Evolutionary conservation across 2,329 filamentous ascomycete genomes (phyloP), one percentile per base, ranked within the genome.

Genomic region (Fusarium sp.): DNA sequence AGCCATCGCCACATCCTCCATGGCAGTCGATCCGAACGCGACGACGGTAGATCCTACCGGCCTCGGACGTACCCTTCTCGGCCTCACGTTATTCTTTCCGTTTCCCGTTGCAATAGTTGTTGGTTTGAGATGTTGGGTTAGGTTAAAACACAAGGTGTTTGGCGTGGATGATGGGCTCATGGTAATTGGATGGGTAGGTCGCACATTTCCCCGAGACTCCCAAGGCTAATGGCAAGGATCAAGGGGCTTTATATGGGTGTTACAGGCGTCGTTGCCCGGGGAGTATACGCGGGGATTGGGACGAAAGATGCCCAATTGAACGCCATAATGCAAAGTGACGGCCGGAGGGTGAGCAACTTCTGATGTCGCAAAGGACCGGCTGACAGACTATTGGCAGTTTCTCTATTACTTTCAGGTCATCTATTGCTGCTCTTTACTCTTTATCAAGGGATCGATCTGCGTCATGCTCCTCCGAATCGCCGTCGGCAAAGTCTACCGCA

Each of bases 381-480:
- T 57, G 20, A 57, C 54, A 23, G 3, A 8, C 8, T 9, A n/a
- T 54, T 20, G 23, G 16, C 23, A 58, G 56, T 58, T 27, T 27
- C 56, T 58, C 56, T 68, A 56, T 23, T 65, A 30, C 39, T 68
- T 68, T 5, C 66, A 68, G 45, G 48, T 59, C 41, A 54, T 37
- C 9, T 68, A 68, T 11, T 68, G 61, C 43, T 60, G 43, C n/a
- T 68, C 66, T 1, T 37, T 68, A 18, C 18, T 68, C 1, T 65
- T 65, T 11, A 64, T 68, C 30, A 68, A 68, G 27, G 61, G 66
- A 4, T 52, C 66, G 1, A 65, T 68, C 34, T 68, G 66, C 54
- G 54, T 54, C 20, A 58, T 45, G n/a, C 43, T 68, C n/a, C 61
- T 68, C 14, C 66, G 66, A 30, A 68, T 68, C 34, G 66, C 66